phyloP scores from a whole-genome alignment of 495 filamentous ascomycete genomes.

The Corynascus novoguineensis region DNA sequence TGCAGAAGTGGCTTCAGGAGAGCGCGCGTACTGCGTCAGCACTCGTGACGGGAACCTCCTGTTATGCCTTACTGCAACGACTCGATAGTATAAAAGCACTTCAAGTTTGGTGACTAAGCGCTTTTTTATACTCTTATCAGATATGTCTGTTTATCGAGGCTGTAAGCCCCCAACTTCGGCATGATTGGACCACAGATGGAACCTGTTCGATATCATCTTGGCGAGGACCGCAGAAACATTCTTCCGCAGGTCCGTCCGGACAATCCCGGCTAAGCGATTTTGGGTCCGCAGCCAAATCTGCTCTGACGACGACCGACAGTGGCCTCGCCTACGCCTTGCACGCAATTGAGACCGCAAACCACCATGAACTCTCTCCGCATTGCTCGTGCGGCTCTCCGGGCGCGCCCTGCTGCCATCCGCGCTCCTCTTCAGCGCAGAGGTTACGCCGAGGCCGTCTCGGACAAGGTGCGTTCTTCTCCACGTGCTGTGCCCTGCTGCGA shows the following conservation, averaged over 20 bases:
- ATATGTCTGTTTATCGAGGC: no score
- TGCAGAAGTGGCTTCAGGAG: constrained; percentile 1
- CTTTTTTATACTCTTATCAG: no score
- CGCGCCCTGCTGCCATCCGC: constrained; percentile 63
- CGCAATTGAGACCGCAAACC: constrained; percentile 49
- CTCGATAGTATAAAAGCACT: no score
- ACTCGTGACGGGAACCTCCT: neutral
- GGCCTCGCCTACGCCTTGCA: constrained; percentile 31
- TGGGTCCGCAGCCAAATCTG: constrained; percentile 37
- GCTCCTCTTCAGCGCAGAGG: constrained; percentile 71
- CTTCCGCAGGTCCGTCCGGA: constrained; percentile 25
- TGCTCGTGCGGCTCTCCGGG: constrained; percentile 77
- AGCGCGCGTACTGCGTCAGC: no score
- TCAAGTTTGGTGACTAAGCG: no score
- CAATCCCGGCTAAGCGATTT: constrained; percentile 37
- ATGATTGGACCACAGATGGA: no score
- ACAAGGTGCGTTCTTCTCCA: constrained; percentile 47
- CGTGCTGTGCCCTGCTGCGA: neutral
- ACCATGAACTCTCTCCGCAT: constrained; percentile 90
- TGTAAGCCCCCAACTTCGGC: no score
- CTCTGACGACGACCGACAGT: constrained; percentile 29
- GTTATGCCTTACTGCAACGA: neutral
- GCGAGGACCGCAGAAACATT: constrained; percentile 27
- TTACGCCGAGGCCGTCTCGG: constrained; percentile 89
- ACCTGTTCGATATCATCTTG: no score